Evolutionary conservation across 805 yeast genomes (phyloP).

Genomic region (Monosporozyma servazzii): DNA sequence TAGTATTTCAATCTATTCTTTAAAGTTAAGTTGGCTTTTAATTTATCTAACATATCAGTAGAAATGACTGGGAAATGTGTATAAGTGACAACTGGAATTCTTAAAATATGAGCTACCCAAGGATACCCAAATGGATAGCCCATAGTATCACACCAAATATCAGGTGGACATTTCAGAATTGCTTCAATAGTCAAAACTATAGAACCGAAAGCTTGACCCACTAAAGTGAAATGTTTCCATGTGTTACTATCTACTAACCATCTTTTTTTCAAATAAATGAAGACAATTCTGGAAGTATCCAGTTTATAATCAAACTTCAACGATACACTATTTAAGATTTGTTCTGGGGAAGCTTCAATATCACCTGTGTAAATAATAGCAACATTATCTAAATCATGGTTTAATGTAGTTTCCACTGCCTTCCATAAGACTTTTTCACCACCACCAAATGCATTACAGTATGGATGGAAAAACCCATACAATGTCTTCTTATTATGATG

Average conservation of each 20-base stretch:
- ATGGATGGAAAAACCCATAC: constrained; percentile 91
- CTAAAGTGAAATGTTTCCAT: constrained; percentile 73
- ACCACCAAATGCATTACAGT: constrained; percentile 94
- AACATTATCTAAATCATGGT: constrained; percentile 39
- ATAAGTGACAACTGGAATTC: constrained; percentile 74
- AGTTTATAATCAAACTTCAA: constrained; percentile 48
- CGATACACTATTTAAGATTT: constrained; percentile 43
- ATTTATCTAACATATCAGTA: constrained; percentile 68
- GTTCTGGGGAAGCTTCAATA: constrained; percentile 37
- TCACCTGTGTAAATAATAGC: constrained; percentile 71
- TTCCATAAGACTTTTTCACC: constrained; percentile 97
- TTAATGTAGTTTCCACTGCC: constrained; percentile 66
- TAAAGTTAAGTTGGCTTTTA: constrained; percentile 6
- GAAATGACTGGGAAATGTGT: constrained; percentile 95
- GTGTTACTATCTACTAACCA: constrained; percentile 56
- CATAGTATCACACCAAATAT: constrained; percentile 88
- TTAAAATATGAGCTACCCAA: constrained; percentile 41
- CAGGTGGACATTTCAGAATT: constrained; percentile 60
- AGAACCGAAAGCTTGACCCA: constrained; percentile 86
- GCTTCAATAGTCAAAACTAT: constrained; percentile 62
- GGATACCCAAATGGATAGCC: constrained; percentile 88
- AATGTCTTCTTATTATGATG: constrained; percentile 26
- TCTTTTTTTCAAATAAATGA: constrained; percentile 50
- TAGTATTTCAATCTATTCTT: constrained; percentile 35
- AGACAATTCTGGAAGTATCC: constrained; percentile 46